Percentiles rank a stretch among this genome's conserved stretches.
Evolutionary conservation across 306 rosid genomes (phyloP).

Genomic region (Cicer arietinum): DNA sequence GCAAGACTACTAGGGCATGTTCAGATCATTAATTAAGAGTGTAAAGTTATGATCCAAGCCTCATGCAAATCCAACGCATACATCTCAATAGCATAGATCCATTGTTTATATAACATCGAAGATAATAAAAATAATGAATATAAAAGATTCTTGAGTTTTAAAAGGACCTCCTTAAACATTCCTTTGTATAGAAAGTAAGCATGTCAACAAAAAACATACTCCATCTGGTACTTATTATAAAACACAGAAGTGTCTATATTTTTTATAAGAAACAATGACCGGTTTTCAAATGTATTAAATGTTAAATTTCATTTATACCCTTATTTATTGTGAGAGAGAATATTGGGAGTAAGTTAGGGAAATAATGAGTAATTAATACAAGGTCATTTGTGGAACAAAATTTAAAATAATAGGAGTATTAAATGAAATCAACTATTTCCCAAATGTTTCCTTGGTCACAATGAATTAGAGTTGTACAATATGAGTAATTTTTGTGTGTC

Average conservation of each 20-base stretch:
- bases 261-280: no score
- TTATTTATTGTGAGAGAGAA: no score
- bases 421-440: neutral
- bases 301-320: no score
- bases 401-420: neutral
- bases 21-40: conserved; percentile 12
- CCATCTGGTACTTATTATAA: no score
- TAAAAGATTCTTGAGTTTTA: conserved; percentile 24
- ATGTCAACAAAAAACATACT: conserved; percentile 14
- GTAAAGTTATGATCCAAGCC: conserved; percentile 20
- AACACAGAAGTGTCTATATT: no score
- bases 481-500: no score
- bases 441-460: neutral
- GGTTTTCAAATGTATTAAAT: no score
- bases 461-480: no score
- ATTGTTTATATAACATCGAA: neutral
- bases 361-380: no score
- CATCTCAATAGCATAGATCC: neutral
- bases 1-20: conserved; percentile 22
- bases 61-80: conserved; percentile 32
- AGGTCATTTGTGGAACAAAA: neutral
- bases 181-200: neutral
- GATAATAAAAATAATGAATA: conserved; percentile 8
- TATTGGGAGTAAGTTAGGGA: neutral
- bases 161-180: conserved; percentile 27